A percentile compares a stretch with the other conserved stretches of the same genome.
Conservation (phyloP, 139 green algal species). For the Penium margaritaceum region DNA sequence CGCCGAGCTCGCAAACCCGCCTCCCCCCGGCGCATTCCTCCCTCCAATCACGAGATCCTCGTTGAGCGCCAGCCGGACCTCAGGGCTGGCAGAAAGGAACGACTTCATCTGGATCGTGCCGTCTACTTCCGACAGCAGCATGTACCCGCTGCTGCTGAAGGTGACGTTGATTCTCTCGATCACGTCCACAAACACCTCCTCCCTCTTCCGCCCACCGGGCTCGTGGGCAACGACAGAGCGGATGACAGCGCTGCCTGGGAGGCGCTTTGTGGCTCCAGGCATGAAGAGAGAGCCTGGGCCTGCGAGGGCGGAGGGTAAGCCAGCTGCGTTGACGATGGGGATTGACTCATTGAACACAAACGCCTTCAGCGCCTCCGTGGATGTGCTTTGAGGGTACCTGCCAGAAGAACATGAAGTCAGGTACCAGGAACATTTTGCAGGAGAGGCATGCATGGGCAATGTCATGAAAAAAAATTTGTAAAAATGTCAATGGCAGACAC, state of each 20-base stretch:
- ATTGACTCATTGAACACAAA: slow-evolving; percentile 88
- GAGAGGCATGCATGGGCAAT: no score
- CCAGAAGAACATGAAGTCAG: no score
- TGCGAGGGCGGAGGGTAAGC: no score
- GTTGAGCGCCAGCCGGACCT: slow-evolving; percentile 77
- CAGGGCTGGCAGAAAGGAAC: slow-evolving; percentile 76
- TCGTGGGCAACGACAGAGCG: slow-evolving; percentile 44
- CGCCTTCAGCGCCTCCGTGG: slow-evolving; percentile 80
- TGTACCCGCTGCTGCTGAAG: slow-evolving; percentile 76
- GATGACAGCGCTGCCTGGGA: slow-evolving; percentile 37
- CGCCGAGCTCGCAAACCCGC: no score
- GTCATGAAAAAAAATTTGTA: no score
- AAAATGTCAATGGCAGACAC: no score
- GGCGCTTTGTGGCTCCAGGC: slow-evolving; percentile 16
- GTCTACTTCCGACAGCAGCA: slow-evolving; percentile 75
- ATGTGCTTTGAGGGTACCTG: slow-evolving; percentile 72
- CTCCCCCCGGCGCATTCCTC: slow-evolving; percentile 5
- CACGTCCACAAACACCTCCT: slow-evolving; percentile 98
- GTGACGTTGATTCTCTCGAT: slow-evolving; percentile 86
- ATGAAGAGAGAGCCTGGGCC: slow-evolving; percentile 38
- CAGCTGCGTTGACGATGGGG: slow-evolving; percentile 56
- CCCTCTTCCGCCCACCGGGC: slow-evolving; percentile 34
- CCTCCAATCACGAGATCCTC: slow-evolving; percentile 75
- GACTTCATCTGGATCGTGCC: slow-evolving; percentile 77
- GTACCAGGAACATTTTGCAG: no score